phyloP scores from a whole-genome alignment of 1,139 yeast species.

The Candida smagusa region DNA sequence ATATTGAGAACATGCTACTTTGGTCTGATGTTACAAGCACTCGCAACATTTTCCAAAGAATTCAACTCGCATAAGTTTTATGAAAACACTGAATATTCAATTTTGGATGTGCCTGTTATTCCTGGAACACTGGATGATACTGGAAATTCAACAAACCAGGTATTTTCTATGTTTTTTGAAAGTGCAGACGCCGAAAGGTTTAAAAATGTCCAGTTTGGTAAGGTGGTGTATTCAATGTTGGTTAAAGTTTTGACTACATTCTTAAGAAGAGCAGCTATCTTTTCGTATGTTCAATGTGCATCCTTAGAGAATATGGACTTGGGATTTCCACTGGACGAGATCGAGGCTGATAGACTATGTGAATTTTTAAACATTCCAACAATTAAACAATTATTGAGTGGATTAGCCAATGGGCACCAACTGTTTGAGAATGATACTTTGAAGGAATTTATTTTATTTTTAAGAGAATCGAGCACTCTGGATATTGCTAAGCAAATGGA shows the following conservation, averaged over 20 bases:
- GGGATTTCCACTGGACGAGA: slow-evolving; percentile 15
- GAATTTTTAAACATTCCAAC: slow-evolving; percentile 51
- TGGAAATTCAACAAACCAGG: slow-evolving; percentile 9
- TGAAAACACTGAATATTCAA: slow-evolving; percentile 19
- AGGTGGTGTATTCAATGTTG: slow-evolving; percentile 52
- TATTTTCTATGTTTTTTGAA: slow-evolving; percentile 14
- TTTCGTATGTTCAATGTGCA: slow-evolving; percentile 56
- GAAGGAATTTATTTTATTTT: not conserved
- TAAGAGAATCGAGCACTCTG: slow-evolving; percentile 2
- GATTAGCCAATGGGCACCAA: slow-evolving; percentile 7
- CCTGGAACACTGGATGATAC: slow-evolving; percentile 21
- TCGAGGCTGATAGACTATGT: slow-evolving; percentile 60
- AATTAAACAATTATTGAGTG: slow-evolving; percentile 10
- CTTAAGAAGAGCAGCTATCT: slow-evolving; percentile 63
- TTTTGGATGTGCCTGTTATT: slow-evolving; percentile 35
- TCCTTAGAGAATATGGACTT: slow-evolving; percentile 35
- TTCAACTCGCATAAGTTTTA: slow-evolving; percentile 23
- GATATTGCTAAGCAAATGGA: slow-evolving; percentile 35
- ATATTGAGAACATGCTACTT: slow-evolving; percentile 41
- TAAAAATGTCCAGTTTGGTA: slow-evolving; percentile 16
- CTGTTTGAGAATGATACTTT: not conserved
- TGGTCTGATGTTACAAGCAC: slow-evolving; percentile 36
- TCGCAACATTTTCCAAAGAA: slow-evolving; percentile 24
- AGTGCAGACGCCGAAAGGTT: not conserved
- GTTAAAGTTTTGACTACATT: slow-evolving; percentile 62